A percentile compares a stretch with the other conserved stretches of the same genome.
These are phyloP conservation scores for Phaffomyces antillensis DNA, from an alignment of 805 yeast species.

Conservation along the genomic window DNA sequence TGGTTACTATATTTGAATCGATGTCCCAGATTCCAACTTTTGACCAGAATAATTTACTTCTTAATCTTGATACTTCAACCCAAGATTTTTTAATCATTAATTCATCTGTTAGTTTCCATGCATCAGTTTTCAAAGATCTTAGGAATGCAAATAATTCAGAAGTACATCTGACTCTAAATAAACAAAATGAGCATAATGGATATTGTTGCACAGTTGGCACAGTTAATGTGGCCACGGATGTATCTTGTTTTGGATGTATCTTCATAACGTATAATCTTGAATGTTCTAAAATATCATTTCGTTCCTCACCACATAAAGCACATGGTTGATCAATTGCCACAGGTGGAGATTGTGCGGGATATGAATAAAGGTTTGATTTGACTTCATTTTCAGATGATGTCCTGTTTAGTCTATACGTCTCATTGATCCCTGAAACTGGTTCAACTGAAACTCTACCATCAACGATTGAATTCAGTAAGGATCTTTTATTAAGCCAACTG, in stretches of 20 bases:
- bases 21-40: constrained; percentile 74
- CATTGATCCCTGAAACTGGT: constrained; percentile 81
- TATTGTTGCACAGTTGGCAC: constrained; percentile 36
- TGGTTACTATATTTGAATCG: constrained; percentile 26
- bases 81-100: constrained; percentile 46
- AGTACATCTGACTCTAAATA: constrained; percentile 68
- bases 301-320: constrained; percentile 74
- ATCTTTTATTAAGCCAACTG: constrained; percentile 53
- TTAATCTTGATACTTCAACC: constrained; percentile 53
- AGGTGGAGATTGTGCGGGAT: constrained; percentile 48
- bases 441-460: constrained; percentile 81
- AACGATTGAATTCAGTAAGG: constrained; percentile 57
- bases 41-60: constrained; percentile 77
- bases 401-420: constrained; percentile 44
- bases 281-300: constrained; percentile 66
- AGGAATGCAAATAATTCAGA: constrained; percentile 80
- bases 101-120: constrained; percentile 51
- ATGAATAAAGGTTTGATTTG: constrained; percentile 34
- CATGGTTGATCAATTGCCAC: constrained; percentile 74
- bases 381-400: constrained; percentile 14
- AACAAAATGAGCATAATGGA: constrained; percentile 77
- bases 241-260: constrained; percentile 26
- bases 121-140: constrained; percentile 48
- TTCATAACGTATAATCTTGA: constrained; percentile 70
- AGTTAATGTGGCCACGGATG: constrained; percentile 11